These are phyloP conservation scores for Graphiopsis chlorocephala DNA, from an alignment of 2,329 filamentous ascomycete species.

Conservation along the genomic window DNA sequence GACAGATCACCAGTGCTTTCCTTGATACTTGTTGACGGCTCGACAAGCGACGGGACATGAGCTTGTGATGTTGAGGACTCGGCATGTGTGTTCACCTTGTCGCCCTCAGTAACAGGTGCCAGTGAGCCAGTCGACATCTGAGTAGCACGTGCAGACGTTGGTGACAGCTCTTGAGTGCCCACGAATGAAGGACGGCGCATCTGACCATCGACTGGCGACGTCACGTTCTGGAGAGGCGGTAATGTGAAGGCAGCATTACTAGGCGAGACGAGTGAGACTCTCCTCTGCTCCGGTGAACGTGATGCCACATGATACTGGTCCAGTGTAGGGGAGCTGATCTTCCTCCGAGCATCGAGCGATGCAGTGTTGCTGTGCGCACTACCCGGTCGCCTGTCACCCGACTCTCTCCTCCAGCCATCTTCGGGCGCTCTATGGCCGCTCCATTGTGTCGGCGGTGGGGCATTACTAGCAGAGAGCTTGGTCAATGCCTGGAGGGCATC, in stretches of 20 bases:
- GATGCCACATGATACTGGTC: slow-evolving; percentile 48
- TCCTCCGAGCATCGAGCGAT: slow-evolving; percentile 30
- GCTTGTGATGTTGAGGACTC: slow-evolving; percentile 24
- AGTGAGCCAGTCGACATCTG: slow-evolving; percentile 1
- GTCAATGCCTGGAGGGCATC: slow-evolving; percentile 41
- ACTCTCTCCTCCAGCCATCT: slow-evolving; percentile 22
- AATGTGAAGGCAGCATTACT: slow-evolving; percentile 36
- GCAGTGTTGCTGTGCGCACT: slow-evolving; percentile 35
- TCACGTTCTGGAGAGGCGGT: slow-evolving; percentile 41
- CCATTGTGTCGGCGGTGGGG: slow-evolving; percentile 25
- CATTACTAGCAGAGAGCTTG: slow-evolving; percentile 27
- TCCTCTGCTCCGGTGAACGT: slow-evolving; percentile 43
- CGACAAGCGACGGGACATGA: slow-evolving; percentile 21
- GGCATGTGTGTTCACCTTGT: neutral
- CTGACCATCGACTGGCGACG: slow-evolving; percentile 17
- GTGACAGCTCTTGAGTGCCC: slow-evolving; percentile 29
- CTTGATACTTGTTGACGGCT: slow-evolving; percentile 17
- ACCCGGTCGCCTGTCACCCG: slow-evolving; percentile 30
- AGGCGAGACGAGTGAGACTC: slow-evolving; percentile 35
- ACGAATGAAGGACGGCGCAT: slow-evolving; percentile 29
- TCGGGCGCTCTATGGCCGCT: slow-evolving; percentile 23
- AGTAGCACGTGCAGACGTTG: slow-evolving; percentile 12
- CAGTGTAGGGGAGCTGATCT: slow-evolving; percentile 44
- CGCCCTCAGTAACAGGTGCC: neutral
- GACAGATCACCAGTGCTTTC: slow-evolving; percentile 27